Percentiles rank a stretch among this genome's conserved stretches.
phyloP scores from a whole-genome alignment of 495 filamentous ascomycete genomes.

The Penicillium bovifimosum region DNA sequence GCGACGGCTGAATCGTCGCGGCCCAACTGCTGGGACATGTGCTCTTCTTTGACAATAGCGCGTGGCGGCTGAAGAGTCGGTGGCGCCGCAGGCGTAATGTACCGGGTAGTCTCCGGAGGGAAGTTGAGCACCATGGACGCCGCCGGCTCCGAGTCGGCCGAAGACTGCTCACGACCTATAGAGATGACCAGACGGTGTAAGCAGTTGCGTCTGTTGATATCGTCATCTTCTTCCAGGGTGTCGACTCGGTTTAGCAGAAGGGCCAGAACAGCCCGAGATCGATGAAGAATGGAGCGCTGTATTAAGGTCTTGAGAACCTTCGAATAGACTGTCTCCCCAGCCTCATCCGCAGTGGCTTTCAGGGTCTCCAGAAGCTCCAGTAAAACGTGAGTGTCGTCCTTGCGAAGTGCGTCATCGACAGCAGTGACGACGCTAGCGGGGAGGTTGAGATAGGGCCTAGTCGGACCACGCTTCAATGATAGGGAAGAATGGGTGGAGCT shows the following conservation, averaged over 20 bases:
- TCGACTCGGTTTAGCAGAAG: constrained; percentile 60
- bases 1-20: constrained; percentile 69
- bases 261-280: constrained; percentile 61
- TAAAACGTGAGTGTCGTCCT: constrained; percentile 62
- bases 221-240: constrained; percentile 75
- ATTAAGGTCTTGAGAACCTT: constrained; percentile 71
- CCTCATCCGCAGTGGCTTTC: constrained; percentile 46
- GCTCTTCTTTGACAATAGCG: constrained; percentile 47
- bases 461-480: constrained; percentile 64
- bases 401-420: constrained; percentile 71
- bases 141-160: constrained; percentile 42
- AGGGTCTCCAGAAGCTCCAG: constrained; percentile 52
- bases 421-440: constrained; percentile 59
- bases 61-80: constrained; percentile 57
- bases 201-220: constrained; percentile 90
- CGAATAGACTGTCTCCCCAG: constrained; percentile 44
- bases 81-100: constrained; percentile 70
- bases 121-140: constrained; percentile 44
- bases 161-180: constrained; percentile 73
- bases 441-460: constrained; percentile 65
- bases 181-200: constrained; percentile 87
- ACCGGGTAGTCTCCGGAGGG: constrained; percentile 52
- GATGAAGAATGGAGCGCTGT: constrained; percentile 73
- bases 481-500: constrained; percentile 64
- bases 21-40: constrained; percentile 55